Conservation (phyloP, 768 basidiomycete species). For the Tulasnella sp. region DNA sequence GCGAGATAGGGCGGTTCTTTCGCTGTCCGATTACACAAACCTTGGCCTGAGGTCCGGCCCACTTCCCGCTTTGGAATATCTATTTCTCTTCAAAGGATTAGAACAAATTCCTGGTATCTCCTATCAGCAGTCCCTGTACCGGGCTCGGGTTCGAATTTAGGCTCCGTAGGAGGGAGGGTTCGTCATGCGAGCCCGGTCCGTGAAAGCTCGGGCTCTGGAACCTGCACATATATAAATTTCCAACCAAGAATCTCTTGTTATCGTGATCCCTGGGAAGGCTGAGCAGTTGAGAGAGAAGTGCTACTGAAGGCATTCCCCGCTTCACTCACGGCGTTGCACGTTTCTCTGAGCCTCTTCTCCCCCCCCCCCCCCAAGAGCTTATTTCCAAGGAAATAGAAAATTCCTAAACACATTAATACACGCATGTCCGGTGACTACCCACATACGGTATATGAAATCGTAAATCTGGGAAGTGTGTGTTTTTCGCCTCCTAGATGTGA, state of each 20-base stretch:
- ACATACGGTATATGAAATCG: background rate
- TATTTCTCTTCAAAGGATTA: background rate
- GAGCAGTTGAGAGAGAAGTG: background rate
- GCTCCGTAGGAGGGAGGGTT: background rate
- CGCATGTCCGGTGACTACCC: background rate
- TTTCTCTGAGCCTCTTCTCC: background rate
- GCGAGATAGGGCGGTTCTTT: background rate
- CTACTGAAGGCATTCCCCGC: background rate
- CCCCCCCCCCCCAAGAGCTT: background rate
- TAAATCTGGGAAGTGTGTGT: background rate
- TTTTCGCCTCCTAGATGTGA: slow-evolving; percentile 4
- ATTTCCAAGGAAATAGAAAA: background rate
- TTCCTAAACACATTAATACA: background rate
- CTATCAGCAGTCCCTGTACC: background rate
- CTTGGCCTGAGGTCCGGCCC: background rate
- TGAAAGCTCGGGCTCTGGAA: background rate
- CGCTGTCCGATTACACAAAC: background rate
- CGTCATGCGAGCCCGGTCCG: background rate
- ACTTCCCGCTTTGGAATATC: background rate
- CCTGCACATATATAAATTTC: background rate
- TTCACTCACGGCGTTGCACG: background rate
- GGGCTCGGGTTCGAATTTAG: background rate
- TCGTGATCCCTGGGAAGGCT: background rate
- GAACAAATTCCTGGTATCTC: background rate
- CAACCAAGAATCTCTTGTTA: background rate